Evolutionary conservation across 225 moss, liverwort and hornwort species (phyloP), one percentile per base, ranked within the genome.

Genomic region (Sphagnum contortum): DNA sequence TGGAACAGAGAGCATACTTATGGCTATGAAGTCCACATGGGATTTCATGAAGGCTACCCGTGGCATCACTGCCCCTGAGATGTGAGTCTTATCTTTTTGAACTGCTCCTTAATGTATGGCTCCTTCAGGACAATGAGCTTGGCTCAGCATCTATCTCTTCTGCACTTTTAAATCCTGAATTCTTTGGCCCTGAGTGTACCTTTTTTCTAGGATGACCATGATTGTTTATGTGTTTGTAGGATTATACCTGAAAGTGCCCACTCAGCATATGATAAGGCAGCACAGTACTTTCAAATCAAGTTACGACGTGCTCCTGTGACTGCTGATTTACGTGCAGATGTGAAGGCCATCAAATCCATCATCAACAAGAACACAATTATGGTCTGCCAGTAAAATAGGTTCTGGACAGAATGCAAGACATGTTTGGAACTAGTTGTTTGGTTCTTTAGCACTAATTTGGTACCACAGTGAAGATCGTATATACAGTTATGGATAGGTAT

Each of bases 211-310:
- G 29, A 29, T 29, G 29, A 29, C 29, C 29, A 29, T 29, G 29
- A 29, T 29, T 29, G 29, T 29, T 29, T 29, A 29, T 29, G 29
- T 60, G 12, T 45, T 45, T n/a, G 57, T 52, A 95, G 95, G 76
- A 78, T 99, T 70, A 78, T 99, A 66, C 79, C 91, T 65, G 79
- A 82, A 59, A 93, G 93, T 77, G 98, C 93, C 62, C 98, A 99
- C 73, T 93, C 98, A 64, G 93, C 93, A 12, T 99, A 99, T 69
- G 93, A 99, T 65, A 99, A 99, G 78, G 98, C 93, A 62, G 93
- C 98, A 3, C 89, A 99, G 49, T 99, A 99, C 68, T 99, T 99
- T 49, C 83, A 89, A 55, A 93, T 99, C 51, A 89, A 77, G 64
- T 61, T 99, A 63, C 89, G 91, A 58, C 91, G 93, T 53, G 86